Base-by-base conservation (phyloP, 306 rosid species). In the Ceratonia siliqua region DNA sequence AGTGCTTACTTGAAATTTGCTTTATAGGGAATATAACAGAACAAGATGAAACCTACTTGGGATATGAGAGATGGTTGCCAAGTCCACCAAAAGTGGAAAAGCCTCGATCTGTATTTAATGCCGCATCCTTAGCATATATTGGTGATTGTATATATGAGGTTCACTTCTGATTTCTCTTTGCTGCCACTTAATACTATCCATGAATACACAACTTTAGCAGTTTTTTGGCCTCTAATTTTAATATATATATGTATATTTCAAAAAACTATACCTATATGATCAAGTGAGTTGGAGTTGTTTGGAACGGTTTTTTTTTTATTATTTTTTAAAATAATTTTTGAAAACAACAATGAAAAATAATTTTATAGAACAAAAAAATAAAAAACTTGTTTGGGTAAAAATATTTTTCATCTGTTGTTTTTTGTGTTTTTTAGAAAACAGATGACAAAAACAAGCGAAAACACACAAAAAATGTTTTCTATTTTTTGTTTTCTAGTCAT, bases 41-140 rank as follows among this genome's bases (percentile, higher is more conserved):
- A 38, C 46, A 48, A 36, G 86, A 77, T 64, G 89, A 85, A 21
- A 62, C 61, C 9, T 90, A 91, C 72, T 58, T 91, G 85, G 98
- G 97, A 35, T 62, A 74, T 20, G 98, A 94, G 20, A 85, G 46
- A 53, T 94, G 98, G 98, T 72, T 88, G 27, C 98, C 98, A 42
- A 83, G 76, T 81, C 88, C 97, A 38, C 92, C 98, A 1, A 90
- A 85, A 85, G 93, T 91, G 11, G 84, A 78, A 63, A 94, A 91
- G 86, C 97, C 98, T 74, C 89, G 91, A 5, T 91, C 96, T 0
- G 78, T 87, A 7, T 83, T 88, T 58, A 91, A 91, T 61, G 96
- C 98, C 54, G 87, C 94, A 2, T 75, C 97, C 39, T 81, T 94
- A 62, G 68, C 49, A 20, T 62, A 62, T 5, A 38, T 62, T 62